Evolutionary conservation across 2,329 filamentous ascomycete genomes (phyloP).

Genomic region (Penicillium sp.): DNA sequence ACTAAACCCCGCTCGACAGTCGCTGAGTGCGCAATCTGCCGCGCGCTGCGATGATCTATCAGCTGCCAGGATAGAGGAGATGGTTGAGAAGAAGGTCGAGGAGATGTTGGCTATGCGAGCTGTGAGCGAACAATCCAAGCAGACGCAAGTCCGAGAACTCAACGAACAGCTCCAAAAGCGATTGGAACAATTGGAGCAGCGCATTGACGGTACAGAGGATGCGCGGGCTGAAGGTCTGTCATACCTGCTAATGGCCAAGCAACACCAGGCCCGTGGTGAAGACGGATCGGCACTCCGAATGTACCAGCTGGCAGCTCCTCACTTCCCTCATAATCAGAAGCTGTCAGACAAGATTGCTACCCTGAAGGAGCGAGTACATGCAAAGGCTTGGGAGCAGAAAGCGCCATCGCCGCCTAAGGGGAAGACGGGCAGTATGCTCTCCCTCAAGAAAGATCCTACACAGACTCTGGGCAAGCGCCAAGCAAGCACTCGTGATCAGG

Average conservation of each 20-base stretch:
- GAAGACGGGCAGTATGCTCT: slow-evolving; percentile 34
- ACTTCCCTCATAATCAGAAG: slow-evolving; percentile 81
- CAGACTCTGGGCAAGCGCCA: slow-evolving; percentile 28
- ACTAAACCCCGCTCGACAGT: slow-evolving; percentile 47
- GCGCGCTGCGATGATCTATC: slow-evolving; percentile 54
- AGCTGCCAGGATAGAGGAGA: slow-evolving; percentile 75
- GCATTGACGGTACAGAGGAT: slow-evolving; percentile 76
- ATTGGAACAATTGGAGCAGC: slow-evolving; percentile 77
- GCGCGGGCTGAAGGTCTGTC: slow-evolving; percentile 75
- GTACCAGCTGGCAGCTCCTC: slow-evolving; percentile 79
- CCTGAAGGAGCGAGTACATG: slow-evolving; percentile 50
- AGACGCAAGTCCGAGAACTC: slow-evolving; percentile 51
- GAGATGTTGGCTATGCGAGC: slow-evolving; percentile 80
- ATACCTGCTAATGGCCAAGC: slow-evolving; percentile 83
- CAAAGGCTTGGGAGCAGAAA: slow-evolving; percentile 20
- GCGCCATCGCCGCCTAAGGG: slow-evolving; percentile 22
- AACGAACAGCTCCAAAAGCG: slow-evolving; percentile 76
- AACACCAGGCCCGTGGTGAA: slow-evolving; percentile 80
- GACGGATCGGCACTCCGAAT: slow-evolving; percentile 73
- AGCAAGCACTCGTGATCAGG: slow-evolving; percentile 32
- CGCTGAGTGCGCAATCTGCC: slow-evolving; percentile 28
- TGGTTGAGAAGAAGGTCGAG: slow-evolving; percentile 87
- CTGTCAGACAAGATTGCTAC: slow-evolving; percentile 55
- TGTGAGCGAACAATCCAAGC: slow-evolving; percentile 52
- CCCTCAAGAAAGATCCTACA: slow-evolving; percentile 29